These are phyloP conservation scores for Corymbia calophylla DNA, from an alignment of 441 rosid genomes.

Conservation along the genomic window DNA sequence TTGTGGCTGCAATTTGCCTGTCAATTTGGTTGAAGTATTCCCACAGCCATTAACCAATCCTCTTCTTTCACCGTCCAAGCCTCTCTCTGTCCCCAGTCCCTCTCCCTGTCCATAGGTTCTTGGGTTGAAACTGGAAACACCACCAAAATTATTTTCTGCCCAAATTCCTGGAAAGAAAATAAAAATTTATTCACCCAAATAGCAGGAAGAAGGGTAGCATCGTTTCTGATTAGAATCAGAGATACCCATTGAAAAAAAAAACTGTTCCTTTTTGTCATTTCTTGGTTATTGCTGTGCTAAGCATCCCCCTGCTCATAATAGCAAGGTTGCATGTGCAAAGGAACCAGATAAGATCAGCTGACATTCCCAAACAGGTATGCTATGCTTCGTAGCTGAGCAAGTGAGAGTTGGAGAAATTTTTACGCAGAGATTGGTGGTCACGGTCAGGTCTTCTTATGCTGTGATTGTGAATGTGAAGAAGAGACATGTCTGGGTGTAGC, in stretches of 20 bases:
- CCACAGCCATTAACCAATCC: conserved; percentile 20
- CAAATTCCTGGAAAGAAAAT: background rate
- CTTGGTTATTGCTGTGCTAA: background rate
- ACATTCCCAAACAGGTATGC: background rate
- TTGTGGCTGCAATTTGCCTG: conserved; percentile 50
- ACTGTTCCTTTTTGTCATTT: background rate
- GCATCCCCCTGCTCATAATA: background rate
- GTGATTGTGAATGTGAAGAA: conserved; percentile 7
- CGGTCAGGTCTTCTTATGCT: background rate
- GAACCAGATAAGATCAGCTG: background rate
- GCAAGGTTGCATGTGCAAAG: background rate
- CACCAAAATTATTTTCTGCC: background rate
- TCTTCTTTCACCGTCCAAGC: conserved; percentile 13
- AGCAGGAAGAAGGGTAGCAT: background rate
- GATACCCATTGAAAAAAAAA: background rate
- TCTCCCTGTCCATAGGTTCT: background rate
- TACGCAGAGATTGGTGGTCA: background rate
- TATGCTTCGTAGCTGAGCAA: background rate
- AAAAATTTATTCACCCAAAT: background rate
- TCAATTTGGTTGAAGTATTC: conserved; percentile 19
- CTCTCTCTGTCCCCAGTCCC: background rate
- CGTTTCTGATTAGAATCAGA: background rate
- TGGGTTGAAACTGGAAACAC: background rate
- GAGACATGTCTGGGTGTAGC: conserved; percentile 79
- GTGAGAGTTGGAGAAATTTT: background rate